Evolutionary conservation across 495 filamentous ascomycete genomes (phyloP).

Genomic region (Talaromyces thailandensis): DNA sequence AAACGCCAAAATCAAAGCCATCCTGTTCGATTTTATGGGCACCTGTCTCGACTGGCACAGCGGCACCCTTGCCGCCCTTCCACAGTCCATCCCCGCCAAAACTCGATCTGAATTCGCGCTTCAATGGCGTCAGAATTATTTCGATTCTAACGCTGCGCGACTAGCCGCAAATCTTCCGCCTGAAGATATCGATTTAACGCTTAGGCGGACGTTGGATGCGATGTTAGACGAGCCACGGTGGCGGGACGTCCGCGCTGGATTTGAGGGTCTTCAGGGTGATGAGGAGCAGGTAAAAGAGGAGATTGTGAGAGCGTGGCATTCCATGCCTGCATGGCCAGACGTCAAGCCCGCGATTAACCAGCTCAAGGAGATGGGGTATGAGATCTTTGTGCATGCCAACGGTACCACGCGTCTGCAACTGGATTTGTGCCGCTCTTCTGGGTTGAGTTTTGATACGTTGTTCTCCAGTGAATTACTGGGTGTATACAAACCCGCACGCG

Average conservation of each 20-base stretch:
- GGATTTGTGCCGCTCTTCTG: constrained; percentile 38
- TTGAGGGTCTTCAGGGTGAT: background rate
- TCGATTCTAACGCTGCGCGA: constrained; percentile 31
- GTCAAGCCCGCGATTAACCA: constrained; percentile 21
- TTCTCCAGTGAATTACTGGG: constrained; percentile 44
- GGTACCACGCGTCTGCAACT: constrained; percentile 47
- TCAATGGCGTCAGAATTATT: constrained; percentile 39
- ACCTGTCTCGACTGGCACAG: constrained; percentile 35
- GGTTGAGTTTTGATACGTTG: constrained; percentile 39
- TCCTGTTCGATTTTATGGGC: constrained; percentile 37
- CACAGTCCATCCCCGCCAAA: constrained; percentile 8
- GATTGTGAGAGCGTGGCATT: constrained; percentile 32
- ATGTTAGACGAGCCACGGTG: constrained; percentile 17
- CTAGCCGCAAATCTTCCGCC: constrained; percentile 20
- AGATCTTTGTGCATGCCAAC: constrained; percentile 44
- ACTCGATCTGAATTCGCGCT: constrained; percentile 32
- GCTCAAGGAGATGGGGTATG: constrained; percentile 16
- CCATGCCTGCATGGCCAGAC: constrained; percentile 39
- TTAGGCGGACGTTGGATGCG: constrained; percentile 23
- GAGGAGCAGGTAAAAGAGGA: constrained; percentile 10
- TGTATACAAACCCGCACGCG: constrained; percentile 35
- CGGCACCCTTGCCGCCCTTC: constrained; percentile 16
- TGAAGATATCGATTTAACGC: constrained; percentile 43
- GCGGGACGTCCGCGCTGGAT: background rate
- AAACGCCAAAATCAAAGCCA: constrained; percentile 21